Evolutionary conservation across 1,139 yeast species (phyloP).

Genomic region (Candida pseudocylindracea): DNA sequence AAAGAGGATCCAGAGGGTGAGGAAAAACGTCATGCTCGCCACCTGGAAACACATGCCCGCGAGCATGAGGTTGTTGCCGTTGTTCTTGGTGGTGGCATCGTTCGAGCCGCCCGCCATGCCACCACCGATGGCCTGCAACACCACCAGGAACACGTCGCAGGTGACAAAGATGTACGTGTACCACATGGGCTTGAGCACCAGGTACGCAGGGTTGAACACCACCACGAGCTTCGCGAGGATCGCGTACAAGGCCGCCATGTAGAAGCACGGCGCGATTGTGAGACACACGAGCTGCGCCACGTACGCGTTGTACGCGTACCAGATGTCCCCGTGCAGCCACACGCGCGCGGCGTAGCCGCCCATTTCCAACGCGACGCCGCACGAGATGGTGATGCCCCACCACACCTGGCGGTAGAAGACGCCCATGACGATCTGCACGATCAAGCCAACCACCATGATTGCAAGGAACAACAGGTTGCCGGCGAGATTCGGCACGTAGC

Average conservation of each 20-base stretch:
- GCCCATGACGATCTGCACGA: neutral
- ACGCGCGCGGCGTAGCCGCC: slow-evolving; percentile 1
- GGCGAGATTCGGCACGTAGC: neutral
- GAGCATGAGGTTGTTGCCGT: slow-evolving; percentile 4
- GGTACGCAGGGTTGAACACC: slow-evolving; percentile 9
- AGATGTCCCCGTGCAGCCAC: too few species aligned
- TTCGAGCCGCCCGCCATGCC: slow-evolving; percentile 7
- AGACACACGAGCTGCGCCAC: slow-evolving; percentile 41
- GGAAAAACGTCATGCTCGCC: slow-evolving; percentile 1
- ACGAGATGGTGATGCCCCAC: slow-evolving; percentile 1
- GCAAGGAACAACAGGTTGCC: slow-evolving; percentile 1
- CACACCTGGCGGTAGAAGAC: neutral
- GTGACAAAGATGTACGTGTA: slow-evolving; percentile 50
- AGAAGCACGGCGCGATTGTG: slow-evolving; percentile 17
- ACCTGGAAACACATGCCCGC: slow-evolving; percentile 1
- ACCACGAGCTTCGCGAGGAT: slow-evolving; percentile 13
- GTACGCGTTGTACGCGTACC: slow-evolving; percentile 11
- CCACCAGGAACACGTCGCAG: slow-evolving; percentile 44
- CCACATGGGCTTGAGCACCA: slow-evolving; percentile 22
- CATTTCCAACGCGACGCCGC: slow-evolving; percentile 1
- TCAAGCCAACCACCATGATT: neutral
- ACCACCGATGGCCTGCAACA: slow-evolving; percentile 43
- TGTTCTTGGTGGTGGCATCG: too few species aligned
- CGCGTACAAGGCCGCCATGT: slow-evolving; percentile 18
- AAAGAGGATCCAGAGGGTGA: neutral